These are phyloP conservation scores for Phanerochaete sordida DNA, from an alignment of 768 basidiomycete species.

Conservation along the genomic window DNA sequence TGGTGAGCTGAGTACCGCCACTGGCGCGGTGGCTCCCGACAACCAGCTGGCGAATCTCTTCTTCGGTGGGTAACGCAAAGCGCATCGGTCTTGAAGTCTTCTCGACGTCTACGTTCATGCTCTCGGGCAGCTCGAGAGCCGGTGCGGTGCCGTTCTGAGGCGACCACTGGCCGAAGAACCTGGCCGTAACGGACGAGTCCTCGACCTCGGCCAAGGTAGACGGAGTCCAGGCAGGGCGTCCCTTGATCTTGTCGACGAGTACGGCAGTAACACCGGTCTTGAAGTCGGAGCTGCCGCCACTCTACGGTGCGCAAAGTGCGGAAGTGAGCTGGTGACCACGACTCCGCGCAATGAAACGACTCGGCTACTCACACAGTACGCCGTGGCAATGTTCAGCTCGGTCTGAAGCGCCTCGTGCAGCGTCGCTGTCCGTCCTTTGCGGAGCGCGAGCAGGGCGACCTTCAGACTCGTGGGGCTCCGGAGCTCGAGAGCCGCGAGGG, in stretches of 20 bases:
- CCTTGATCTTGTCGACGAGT: slow-evolving; percentile 47
- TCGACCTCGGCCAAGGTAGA: slow-evolving; percentile 56
- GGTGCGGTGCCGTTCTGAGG: slow-evolving; percentile 28
- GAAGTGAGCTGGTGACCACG: slow-evolving; percentile 1
- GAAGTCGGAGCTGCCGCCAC: slow-evolving; percentile 81
- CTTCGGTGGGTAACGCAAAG: slow-evolving; percentile 74
- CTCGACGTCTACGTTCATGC: slow-evolving; percentile 15
- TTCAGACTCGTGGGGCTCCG: slow-evolving; percentile 92
- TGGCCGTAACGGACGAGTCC: slow-evolving; percentile 45
- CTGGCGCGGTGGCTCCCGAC: slow-evolving; percentile 59
- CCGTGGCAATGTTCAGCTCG: slow-evolving; percentile 86
- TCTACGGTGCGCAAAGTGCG: slow-evolving; percentile 38
- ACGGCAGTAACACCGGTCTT: slow-evolving; percentile 73
- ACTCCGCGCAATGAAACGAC: not conserved
- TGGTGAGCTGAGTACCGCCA: slow-evolving; percentile 56
- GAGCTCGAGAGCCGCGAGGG: slow-evolving; percentile 55
- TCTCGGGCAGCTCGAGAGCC: slow-evolving; percentile 22
- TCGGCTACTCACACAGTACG: slow-evolving; percentile 71
- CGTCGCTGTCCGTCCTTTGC: slow-evolving; percentile 58
- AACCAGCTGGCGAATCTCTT: slow-evolving; percentile 64
- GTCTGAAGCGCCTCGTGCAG: slow-evolving; percentile 71
- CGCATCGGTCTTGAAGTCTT: slow-evolving; percentile 29
- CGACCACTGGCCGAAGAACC: slow-evolving; percentile 66
- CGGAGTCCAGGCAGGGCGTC: slow-evolving; percentile 71
- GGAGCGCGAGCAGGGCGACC: slow-evolving; percentile 79